Evolutionary conservation across 2,329 filamentous ascomycete genomes (phyloP).

Genomic region (Aspergillus sp.): DNA sequence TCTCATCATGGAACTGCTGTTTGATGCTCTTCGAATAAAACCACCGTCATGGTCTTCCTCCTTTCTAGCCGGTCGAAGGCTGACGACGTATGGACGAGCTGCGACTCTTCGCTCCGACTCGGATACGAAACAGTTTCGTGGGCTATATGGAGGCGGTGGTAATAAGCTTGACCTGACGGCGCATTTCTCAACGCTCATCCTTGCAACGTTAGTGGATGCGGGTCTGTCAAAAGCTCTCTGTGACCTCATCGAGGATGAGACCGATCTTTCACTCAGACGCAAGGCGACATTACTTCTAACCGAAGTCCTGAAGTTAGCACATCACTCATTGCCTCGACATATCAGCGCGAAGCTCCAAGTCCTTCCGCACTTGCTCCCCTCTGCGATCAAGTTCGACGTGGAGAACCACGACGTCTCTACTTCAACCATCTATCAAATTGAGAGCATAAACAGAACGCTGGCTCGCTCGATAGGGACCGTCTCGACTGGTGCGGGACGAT

Average conservation of each 20-base stretch:
- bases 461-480: constrained; percentile 67
- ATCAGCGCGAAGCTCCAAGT: constrained; percentile 86
- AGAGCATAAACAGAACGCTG: constrained; percentile 90
- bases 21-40: constrained; percentile 82
- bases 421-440: constrained; percentile 94
- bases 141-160: constrained; percentile 68
- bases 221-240: constrained; percentile 64
- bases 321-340: constrained; percentile 74
- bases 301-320: constrained; percentile 85
- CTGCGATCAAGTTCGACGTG: constrained; percentile 69
- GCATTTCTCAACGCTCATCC: constrained; percentile 86
- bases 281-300: constrained; percentile 90
- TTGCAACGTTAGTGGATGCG: constrained; percentile 80
- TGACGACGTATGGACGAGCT: constrained; percentile 96
- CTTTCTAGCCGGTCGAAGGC: constrained; percentile 83
- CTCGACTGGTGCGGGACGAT: constrained; percentile 38
- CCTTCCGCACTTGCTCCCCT: constrained; percentile 78
- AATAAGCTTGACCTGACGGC: constrained; percentile 71
- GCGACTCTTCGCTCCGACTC: constrained; percentile 71
- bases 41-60: constrained; percentile 92
- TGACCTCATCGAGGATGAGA: constrained; percentile 49
- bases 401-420: constrained; percentile 78
- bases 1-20: constrained; percentile 83
- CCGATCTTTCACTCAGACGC: constrained; percentile 63
- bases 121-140: constrained; percentile 50